These are phyloP conservation scores for Gaeumannomyces tritici DNA, from an alignment of 2,329 filamentous ascomycete species.

Conservation along the genomic window DNA sequence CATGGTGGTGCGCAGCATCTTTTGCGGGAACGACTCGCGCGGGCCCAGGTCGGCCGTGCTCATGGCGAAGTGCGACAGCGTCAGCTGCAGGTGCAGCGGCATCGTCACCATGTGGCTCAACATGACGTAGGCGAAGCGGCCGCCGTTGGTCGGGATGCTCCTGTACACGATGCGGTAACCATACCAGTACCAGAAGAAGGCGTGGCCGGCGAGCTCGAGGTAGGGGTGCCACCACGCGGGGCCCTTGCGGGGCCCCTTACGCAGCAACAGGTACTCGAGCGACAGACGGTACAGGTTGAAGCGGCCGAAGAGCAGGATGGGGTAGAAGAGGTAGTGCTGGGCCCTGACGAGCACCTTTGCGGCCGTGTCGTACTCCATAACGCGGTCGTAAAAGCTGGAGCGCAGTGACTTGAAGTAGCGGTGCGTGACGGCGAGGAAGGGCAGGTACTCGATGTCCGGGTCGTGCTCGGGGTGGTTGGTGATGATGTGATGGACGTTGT, in stretches of 20 bases:
- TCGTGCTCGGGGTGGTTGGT: constrained; percentile 95
- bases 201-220: constrained; percentile 66
- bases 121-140: constrained; percentile 65
- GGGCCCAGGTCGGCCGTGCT: constrained; percentile 79
- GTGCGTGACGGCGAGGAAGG: constrained; percentile 80
- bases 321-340: constrained; percentile 77
- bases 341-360: constrained; percentile 61
- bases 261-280: constrained; percentile 65
- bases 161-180: constrained; percentile 74
- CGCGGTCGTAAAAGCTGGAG: constrained; percentile 74
- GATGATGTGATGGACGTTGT: constrained; percentile 95
- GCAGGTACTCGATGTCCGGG: constrained; percentile 87
- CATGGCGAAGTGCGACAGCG: constrained; percentile 88
- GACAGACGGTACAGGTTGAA: constrained; percentile 82
- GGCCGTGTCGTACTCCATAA: constrained; percentile 70
- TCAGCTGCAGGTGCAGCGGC: constrained; percentile 82
- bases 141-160: constrained; percentile 57
- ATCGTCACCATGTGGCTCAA: constrained; percentile 74
- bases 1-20: constrained; percentile 89
- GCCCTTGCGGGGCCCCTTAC: constrained; percentile 63
- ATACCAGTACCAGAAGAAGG: constrained; percentile 81
- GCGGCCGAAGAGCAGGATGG: constrained; percentile 68
- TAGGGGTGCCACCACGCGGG: constrained; percentile 76
- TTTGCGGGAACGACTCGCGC: constrained; percentile 79
- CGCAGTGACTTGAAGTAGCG: constrained; percentile 63